These are phyloP conservation scores for Beauveria sp. DNA, from an alignment of 2,329 filamentous ascomycete genomes.

Conservation along the genomic window DNA sequence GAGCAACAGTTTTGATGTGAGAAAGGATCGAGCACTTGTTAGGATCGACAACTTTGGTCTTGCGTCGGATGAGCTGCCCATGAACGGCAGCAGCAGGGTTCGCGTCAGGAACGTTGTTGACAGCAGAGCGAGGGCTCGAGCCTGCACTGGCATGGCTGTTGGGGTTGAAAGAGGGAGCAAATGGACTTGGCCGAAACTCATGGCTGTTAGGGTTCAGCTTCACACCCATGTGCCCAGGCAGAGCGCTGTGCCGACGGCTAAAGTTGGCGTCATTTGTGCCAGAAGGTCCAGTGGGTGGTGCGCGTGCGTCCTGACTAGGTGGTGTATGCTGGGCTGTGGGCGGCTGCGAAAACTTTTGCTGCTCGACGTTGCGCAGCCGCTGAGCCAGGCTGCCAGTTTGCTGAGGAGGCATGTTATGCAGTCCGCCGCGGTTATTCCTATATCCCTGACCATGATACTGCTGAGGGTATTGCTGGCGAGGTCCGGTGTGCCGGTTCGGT, in stretches of 20 bases:
- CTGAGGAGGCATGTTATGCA: constrained; percentile 34
- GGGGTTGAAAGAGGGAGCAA: constrained; percentile 74
- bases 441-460: constrained; percentile 40
- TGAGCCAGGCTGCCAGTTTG: constrained; percentile 40
- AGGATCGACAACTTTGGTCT: constrained; percentile 63
- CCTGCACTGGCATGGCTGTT: constrained; percentile 55
- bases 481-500: constrained; percentile 36
- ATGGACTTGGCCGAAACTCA: constrained; percentile 82
- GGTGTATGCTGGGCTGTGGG: constrained; percentile 40
- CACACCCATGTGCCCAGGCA: constrained; percentile 43
- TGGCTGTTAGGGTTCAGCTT: constrained; percentile 59
- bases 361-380: constrained; percentile 44
- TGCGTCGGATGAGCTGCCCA: constrained; percentile 58
- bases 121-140: constrained; percentile 62
- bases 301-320: constrained; percentile 56
- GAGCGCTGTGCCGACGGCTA: constrained; percentile 44
- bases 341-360: constrained; percentile 41
- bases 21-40: constrained; percentile 55
- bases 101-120: constrained; percentile 39
- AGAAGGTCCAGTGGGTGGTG: constrained; percentile 67
- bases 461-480: constrained; percentile 42
- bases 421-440: constrained; percentile 38
- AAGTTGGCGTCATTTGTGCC: constrained; percentile 45
- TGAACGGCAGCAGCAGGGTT: constrained; percentile 20
- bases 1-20: constrained; percentile 46